Conservation (phyloP, 176 grass and related monocot genomes). For the Ensete ventricosum region DNA sequence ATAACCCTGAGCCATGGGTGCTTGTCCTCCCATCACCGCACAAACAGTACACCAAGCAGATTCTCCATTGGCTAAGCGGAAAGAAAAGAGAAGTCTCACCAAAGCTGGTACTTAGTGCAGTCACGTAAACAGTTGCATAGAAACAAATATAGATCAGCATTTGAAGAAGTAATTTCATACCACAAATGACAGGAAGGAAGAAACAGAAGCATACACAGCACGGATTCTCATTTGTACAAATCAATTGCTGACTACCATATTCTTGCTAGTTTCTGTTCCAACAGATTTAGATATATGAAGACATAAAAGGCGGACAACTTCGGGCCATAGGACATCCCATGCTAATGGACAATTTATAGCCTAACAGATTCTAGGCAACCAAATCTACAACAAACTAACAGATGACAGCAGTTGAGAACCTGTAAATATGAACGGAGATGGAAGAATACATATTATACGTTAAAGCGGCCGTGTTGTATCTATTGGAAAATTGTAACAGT, state of each 20-base stretch:
- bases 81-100: too few relatives aligned
- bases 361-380: slow-evolving; percentile 1
- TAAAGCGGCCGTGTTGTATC: slow-evolving; percentile 31
- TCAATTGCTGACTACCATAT: background rate
- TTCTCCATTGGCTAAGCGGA: too few relatives aligned
- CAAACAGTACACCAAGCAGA: too few relatives aligned
- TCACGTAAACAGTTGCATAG: too few relatives aligned
- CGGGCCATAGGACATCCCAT: background rate
- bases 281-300: background rate
- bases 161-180: background rate
- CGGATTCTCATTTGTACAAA: background rate
- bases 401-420: background rate
- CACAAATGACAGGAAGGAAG: background rate
- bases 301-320: background rate
- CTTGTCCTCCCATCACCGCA: too few relatives aligned
- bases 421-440: background rate
- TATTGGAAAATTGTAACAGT: slow-evolving; percentile 22
- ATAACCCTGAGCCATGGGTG: too few relatives aligned
- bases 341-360: background rate
- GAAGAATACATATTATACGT: background rate
- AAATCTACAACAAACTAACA: slow-evolving; percentile 1
- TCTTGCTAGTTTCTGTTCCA: background rate
- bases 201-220: background rate
- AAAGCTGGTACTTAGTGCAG: too few relatives aligned
- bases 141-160: background rate